A percentile compares a stretch with the other conserved stretches of the same genome.
Evolutionary conservation across 2,329 filamentous ascomycete species (phyloP).

Genomic region (Xylaria digitata): DNA sequence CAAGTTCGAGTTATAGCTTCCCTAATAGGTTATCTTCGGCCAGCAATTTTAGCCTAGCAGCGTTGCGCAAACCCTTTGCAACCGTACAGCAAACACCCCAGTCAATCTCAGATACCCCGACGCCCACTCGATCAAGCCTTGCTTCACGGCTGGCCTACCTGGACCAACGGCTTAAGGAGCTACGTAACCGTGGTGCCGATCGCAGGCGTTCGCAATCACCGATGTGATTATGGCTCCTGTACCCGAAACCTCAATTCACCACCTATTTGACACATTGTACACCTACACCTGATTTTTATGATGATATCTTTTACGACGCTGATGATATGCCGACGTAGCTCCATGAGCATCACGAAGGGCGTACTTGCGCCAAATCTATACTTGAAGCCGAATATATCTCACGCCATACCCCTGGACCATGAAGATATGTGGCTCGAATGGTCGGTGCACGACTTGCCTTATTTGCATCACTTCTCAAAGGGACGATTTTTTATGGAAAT

Average conservation of each 20-base stretch:
- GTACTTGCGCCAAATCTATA: slow-evolving; percentile 33
- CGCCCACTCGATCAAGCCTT: slow-evolving; percentile 56
- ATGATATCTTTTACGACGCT: slow-evolving; percentile 46
- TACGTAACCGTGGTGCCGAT: slow-evolving; percentile 58
- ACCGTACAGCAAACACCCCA: slow-evolving; percentile 64
- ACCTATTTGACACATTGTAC: slow-evolving; percentile 41
- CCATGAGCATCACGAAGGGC: slow-evolving; percentile 35
- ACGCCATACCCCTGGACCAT: slow-evolving; percentile 12
- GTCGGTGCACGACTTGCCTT: slow-evolving; percentile 11
- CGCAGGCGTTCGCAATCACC: slow-evolving; percentile 63
- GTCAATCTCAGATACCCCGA: slow-evolving; percentile 48
- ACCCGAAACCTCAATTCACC: slow-evolving; percentile 27
- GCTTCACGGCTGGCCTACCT: slow-evolving; percentile 67
- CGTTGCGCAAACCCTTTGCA: slow-evolving; percentile 64
- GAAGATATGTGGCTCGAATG: slow-evolving; percentile 25
- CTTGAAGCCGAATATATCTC: slow-evolving; percentile 31
- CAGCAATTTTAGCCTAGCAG: slow-evolving; percentile 57
- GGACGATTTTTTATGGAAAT: slow-evolving; percentile 20
- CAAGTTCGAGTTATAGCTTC: slow-evolving; percentile 67
- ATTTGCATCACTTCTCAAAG: slow-evolving; percentile 20
- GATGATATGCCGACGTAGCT: slow-evolving; percentile 41
- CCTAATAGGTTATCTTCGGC: slow-evolving; percentile 67
- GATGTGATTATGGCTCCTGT: slow-evolving; percentile 50
- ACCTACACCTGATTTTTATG: slow-evolving; percentile 40
- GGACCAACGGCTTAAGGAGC: slow-evolving; percentile 67